Conservation (phyloP, 2,329 filamentous ascomycete genomes). For the Cercospora sojina region DNA sequence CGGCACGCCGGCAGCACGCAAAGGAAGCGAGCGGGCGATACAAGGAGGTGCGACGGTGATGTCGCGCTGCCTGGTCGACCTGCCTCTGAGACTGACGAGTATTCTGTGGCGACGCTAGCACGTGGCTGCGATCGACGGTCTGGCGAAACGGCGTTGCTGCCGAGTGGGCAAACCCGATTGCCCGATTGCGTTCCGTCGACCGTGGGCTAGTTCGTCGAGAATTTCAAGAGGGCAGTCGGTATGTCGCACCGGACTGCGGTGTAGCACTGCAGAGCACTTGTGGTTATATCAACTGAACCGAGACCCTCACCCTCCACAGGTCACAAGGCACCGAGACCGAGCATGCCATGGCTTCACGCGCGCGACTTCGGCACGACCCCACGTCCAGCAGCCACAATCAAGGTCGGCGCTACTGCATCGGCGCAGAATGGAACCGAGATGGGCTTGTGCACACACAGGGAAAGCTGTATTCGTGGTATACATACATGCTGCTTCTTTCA, state of each 20-base stretch:
- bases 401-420: background rate
- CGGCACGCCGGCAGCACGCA: background rate
- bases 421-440: background rate
- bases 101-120: background rate
- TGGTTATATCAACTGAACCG: background rate
- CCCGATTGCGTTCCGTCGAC: background rate
- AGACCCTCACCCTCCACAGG: background rate
- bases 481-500: constrained; percentile 20
- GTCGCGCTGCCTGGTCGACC: background rate
- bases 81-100: background rate
- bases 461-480: constrained; percentile 20
- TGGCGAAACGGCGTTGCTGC: background rate
- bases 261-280: background rate
- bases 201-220: background rate
- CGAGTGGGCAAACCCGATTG: background rate
- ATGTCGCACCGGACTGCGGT: background rate
- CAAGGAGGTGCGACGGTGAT: background rate
- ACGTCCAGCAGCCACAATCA: background rate
- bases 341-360: background rate
- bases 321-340: background rate
- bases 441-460: constrained; percentile 5
- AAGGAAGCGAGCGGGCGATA: background rate
- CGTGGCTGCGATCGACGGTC: background rate
- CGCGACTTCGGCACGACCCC: background rate
- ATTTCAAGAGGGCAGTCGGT: background rate